phyloP scores from a whole-genome alignment of 225 moss, liverwort and hornwort species.

The Pseudisothecium myosuroides region DNA sequence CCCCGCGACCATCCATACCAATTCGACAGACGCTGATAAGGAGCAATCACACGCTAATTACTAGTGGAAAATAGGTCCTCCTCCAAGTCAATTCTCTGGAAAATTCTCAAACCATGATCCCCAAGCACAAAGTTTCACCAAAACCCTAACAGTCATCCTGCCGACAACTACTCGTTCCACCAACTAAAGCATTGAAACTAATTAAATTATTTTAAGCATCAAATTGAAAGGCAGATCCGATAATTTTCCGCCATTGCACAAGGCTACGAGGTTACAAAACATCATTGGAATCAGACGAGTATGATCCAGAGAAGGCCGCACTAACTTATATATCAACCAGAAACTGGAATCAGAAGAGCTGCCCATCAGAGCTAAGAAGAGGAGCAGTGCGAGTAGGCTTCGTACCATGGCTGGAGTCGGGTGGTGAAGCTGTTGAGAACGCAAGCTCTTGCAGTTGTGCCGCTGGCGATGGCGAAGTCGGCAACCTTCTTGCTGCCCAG shows the following conservation, averaged over 20 bases:
- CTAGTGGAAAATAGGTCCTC: too few species aligned
- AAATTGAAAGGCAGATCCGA: neutral
- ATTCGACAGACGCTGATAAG: neutral
- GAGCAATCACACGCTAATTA: neutral
- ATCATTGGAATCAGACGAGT: neutral
- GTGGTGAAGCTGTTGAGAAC: neutral
- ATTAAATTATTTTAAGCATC: neutral
- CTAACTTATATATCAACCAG: neutral
- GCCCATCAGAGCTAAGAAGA: neutral
- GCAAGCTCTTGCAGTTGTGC: neutral
- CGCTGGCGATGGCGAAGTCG: neutral
- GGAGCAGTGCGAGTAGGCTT: neutral
- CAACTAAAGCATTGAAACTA: neutral
- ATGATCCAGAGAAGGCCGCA: neutral
- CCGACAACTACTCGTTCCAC: neutral
- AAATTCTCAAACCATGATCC: neutral
- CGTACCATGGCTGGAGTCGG: slow-evolving; percentile 10
- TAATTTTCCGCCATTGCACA: neutral
- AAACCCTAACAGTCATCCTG: slow-evolving; percentile 1
- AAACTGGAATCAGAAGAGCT: neutral
- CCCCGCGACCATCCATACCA: neutral
- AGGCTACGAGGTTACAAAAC: neutral
- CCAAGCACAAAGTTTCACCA: neutral
- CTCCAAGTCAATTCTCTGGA: neutral
- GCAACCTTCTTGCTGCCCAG: neutral